A percentile compares a stretch with the other conserved stretches of the same genome.
phyloP scores from a whole-genome alignment of 2,329 filamentous ascomycete genomes.

The Sporothrix protearum region DNA sequence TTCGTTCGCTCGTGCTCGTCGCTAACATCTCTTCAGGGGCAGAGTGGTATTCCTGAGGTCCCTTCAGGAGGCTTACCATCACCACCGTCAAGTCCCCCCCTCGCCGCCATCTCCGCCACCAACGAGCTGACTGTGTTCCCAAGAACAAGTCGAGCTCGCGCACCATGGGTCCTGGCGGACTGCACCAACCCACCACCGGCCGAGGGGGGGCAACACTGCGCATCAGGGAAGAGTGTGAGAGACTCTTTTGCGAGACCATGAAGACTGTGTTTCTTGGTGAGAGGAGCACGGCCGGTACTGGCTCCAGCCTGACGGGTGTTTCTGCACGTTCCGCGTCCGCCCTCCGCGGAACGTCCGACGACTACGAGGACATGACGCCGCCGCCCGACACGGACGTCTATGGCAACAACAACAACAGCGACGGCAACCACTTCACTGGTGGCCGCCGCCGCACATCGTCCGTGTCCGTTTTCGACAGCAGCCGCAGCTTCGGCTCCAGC shows the following conservation, averaged over 20 bases:
- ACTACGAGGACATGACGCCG: slow-evolving; percentile 41
- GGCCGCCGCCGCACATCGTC: slow-evolving; percentile 32
- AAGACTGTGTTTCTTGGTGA: slow-evolving; percentile 93
- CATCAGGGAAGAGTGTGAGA: slow-evolving; percentile 99
- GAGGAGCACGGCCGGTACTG: slow-evolving; percentile 71
- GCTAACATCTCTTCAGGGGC: slow-evolving; percentile 52
- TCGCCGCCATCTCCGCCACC: slow-evolving; percentile 67
- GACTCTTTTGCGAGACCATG: slow-evolving; percentile 98
- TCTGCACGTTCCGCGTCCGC: too few species aligned
- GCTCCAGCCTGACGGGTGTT: slow-evolving; percentile 83
- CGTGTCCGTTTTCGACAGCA: slow-evolving; percentile 20
- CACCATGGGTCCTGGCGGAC: slow-evolving; percentile 29
- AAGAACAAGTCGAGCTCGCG: slow-evolving; percentile 41
- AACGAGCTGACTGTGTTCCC: slow-evolving; percentile 63
- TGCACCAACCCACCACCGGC: not conserved
- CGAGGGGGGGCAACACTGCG: slow-evolving; percentile 91
- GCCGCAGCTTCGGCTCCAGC: not conserved
- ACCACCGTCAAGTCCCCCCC: slow-evolving; percentile 84
- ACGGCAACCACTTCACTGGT: not conserved
- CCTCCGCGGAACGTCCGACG: too few species aligned
- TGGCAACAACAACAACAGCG: slow-evolving; percentile 44
- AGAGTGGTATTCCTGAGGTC: slow-evolving; percentile 95
- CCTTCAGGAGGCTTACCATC: slow-evolving; percentile 78
- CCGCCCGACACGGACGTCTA: too few species aligned
- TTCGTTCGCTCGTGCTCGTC: not conserved